A percentile compares a stretch with the other conserved stretches of the same genome.
phyloP scores from a whole-genome alignment of 768 basidiomycete genomes.

The Sarcomyxa edulis region DNA sequence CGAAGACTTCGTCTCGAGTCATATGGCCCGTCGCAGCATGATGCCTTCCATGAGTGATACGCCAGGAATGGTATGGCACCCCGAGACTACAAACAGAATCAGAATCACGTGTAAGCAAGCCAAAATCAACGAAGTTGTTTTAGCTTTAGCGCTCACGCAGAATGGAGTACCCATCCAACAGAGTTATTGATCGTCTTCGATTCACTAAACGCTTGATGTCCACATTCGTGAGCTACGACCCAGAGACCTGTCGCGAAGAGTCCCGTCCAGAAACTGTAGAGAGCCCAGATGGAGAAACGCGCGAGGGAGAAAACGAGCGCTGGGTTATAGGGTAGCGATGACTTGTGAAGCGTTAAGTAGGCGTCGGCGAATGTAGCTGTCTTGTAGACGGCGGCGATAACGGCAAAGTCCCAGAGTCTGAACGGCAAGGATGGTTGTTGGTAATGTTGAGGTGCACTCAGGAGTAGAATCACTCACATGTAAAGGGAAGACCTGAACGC shows the following conservation, averaged over 20 bases:
- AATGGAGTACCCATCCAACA: constrained; percentile 91
- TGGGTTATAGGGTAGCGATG: constrained; percentile 54
- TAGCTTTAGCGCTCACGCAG: constrained; percentile 71
- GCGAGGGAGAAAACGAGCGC: constrained; percentile 59
- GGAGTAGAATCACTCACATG: too few species aligned
- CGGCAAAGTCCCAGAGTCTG: constrained; percentile 67
- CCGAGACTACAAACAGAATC: too few species aligned
- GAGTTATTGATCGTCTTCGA: constrained; percentile 89
- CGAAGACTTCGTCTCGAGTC: constrained; percentile 94
- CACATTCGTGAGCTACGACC: constrained; percentile 94
- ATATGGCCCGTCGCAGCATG: constrained; percentile 93
- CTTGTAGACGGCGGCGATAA: constrained; percentile 68
- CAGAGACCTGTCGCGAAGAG: constrained; percentile 90
- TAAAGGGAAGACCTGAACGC: constrained; percentile 75
- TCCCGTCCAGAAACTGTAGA: constrained; percentile 80
- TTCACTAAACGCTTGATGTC: constrained; percentile 94
- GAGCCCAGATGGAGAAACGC: constrained; percentile 65
- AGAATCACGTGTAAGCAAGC: too few species aligned
- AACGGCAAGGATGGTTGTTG: too few species aligned
- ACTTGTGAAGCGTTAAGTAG: constrained; percentile 47
- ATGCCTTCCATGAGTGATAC: constrained; percentile 90
- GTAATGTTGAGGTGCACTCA: too few species aligned
- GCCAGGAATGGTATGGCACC: constrained; percentile 97
- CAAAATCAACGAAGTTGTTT: too few species aligned
- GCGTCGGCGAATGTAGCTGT: constrained; percentile 58